phyloP scores from a whole-genome alignment of 768 basidiomycete species.

The Pulveroboletus sp. region DNA sequence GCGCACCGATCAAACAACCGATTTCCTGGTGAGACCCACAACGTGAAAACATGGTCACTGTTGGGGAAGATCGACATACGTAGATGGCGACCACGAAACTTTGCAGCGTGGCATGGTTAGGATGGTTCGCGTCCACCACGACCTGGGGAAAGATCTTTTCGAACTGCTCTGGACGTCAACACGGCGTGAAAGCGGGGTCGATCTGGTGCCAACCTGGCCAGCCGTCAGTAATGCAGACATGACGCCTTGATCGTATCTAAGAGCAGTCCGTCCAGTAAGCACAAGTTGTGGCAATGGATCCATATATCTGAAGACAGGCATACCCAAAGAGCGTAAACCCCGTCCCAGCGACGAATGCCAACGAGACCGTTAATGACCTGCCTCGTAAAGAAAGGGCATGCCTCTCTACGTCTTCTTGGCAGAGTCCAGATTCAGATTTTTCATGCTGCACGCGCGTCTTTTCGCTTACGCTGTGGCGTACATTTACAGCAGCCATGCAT shows the following conservation, averaged over 20 bases:
- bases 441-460: background rate
- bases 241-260: conserved; percentile 65
- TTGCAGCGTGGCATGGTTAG: conserved; percentile 50
- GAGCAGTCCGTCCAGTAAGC: background rate
- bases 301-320: conserved; percentile 10
- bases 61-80: conserved; percentile 27
- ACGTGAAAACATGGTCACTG: background rate
- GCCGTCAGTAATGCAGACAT: conserved; percentile 65
- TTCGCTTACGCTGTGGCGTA: conserved; percentile 4
- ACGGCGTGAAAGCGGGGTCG: background rate
- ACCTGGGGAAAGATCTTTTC: conserved; percentile 56
- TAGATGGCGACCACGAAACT: conserved; percentile 59
- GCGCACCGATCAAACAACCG: conserved; percentile 59
- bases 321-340: conserved; percentile 64
- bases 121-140: conserved; percentile 36
- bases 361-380: conserved; percentile 40
- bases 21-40: conserved; percentile 44
- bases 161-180: conserved; percentile 38
- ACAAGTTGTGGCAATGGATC: background rate
- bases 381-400: conserved; percentile 30
- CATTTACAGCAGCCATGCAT: conserved; percentile 7
- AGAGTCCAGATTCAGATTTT: background rate
- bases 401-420: conserved; percentile 10
- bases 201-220: conserved; percentile 36
- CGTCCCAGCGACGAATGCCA: conserved; percentile 55